These are phyloP conservation scores for Serpula lacrymans DNA, from an alignment of 768 basidiomycete genomes.

Conservation along the genomic window DNA sequence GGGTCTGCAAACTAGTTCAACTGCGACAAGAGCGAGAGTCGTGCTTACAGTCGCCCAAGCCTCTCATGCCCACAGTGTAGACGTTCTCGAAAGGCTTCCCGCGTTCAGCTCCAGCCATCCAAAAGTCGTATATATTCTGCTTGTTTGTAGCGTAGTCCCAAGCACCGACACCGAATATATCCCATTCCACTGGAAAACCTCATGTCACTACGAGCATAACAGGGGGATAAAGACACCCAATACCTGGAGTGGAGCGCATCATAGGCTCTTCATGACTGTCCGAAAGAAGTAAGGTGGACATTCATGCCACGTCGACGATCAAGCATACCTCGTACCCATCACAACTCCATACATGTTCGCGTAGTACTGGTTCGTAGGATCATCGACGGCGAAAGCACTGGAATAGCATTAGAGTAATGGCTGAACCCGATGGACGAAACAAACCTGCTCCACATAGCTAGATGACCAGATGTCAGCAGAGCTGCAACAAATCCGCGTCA, in stretches of 20 bases:
- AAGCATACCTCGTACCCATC: constrained; percentile 59
- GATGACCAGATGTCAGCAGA: constrained; percentile 29
- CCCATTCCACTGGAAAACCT: constrained; percentile 46
- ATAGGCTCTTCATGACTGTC: constrained; percentile 69
- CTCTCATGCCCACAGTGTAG: constrained; percentile 70
- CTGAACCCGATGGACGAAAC: neutral
- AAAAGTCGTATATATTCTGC: constrained; percentile 56
- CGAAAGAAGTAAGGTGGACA: neutral
- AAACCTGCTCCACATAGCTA: constrained; percentile 20
- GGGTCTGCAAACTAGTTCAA: constrained; percentile 1
- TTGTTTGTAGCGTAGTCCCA: constrained; percentile 64
- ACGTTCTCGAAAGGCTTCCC: constrained; percentile 59
- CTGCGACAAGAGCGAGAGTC: neutral
- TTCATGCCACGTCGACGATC: neutral
- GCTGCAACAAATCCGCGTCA: too few species aligned
- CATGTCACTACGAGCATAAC: neutral
- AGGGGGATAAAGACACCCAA: neutral
- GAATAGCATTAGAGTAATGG: neutral
- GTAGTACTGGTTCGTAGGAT: constrained; percentile 55
- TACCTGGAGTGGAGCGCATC: constrained; percentile 59
- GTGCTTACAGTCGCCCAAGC: constrained; percentile 48
- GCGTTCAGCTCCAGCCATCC: constrained; percentile 57
- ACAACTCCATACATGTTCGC: constrained; percentile 66
- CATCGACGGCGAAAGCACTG: constrained; percentile 54
- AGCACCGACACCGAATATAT: constrained; percentile 47